A percentile compares a stretch with the other conserved stretches of the same genome.
Evolutionary conservation across 1,284 basidiomycete genomes (phyloP).

Genomic region (Mixia osmundae): DNA sequence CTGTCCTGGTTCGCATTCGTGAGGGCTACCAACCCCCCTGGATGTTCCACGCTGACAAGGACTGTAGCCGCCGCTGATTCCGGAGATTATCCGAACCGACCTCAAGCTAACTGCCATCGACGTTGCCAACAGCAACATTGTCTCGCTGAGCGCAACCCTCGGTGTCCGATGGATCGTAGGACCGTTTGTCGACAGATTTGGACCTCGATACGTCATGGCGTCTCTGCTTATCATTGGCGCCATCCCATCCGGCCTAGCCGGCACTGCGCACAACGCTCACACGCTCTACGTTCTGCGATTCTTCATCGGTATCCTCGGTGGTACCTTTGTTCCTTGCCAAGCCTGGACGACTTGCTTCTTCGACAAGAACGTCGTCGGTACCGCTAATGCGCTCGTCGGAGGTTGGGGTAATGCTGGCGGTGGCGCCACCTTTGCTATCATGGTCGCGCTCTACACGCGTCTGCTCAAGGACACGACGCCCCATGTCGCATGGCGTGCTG

Average conservation of each 20-base stretch:
- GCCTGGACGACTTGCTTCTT: slow-evolving; percentile 39
- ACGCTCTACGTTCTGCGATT: slow-evolving; percentile 30
- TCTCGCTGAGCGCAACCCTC: slow-evolving; percentile 30
- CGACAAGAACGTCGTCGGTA: slow-evolving; percentile 36
- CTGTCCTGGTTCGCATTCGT: slow-evolving; percentile 43
- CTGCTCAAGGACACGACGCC: slow-evolving; percentile 24
- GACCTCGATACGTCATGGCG: slow-evolving; percentile 34
- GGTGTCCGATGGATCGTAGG: slow-evolving; percentile 33
- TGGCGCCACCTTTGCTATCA: slow-evolving; percentile 35
- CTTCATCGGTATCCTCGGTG: slow-evolving; percentile 32
- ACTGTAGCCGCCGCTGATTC: slow-evolving; percentile 29
- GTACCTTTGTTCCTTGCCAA: slow-evolving; percentile 18
- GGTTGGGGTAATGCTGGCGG: slow-evolving; percentile 22
- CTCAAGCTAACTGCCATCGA: slow-evolving; percentile 30
- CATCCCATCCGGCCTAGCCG: slow-evolving; percentile 39
- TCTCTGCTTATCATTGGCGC: slow-evolving; percentile 34
- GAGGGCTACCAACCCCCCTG: too few species aligned
- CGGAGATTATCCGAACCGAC: slow-evolving; percentile 36
- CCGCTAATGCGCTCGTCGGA: slow-evolving; percentile 12
- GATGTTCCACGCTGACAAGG: too few species aligned
- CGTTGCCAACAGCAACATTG: slow-evolving; percentile 35
- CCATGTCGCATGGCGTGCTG: slow-evolving; percentile 33
- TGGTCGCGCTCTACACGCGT: slow-evolving; percentile 36
- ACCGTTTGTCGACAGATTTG: slow-evolving; percentile 32
- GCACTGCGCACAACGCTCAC: slow-evolving; percentile 27